Evolutionary conservation across 2,329 filamentous ascomycete genomes (phyloP).

Genomic region (Colletotrichum sp.): DNA sequence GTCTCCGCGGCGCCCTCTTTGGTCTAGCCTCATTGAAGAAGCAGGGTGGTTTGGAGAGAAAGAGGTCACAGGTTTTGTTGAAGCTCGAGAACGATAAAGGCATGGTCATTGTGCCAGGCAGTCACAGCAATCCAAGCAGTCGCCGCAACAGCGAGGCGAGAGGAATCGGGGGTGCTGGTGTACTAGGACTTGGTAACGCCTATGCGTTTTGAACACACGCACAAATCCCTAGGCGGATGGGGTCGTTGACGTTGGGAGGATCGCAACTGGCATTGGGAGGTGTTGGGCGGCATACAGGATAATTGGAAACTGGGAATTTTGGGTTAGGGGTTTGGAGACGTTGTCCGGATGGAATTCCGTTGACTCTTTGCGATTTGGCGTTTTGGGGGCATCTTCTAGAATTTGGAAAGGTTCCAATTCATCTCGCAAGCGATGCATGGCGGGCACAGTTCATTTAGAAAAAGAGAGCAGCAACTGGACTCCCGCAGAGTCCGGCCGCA

Average conservation of each 20-base stretch:
- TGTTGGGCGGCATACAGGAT: neutral
- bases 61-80: conserved; percentile 2
- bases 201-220: neutral
- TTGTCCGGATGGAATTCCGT: neutral
- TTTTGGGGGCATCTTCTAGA: neutral
- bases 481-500: neutral
- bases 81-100: conserved; percentile 8
- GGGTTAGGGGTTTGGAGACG: neutral
- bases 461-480: neutral
- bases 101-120: conserved; percentile 5
- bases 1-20: conserved; percentile 11
- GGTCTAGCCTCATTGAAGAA: conserved; percentile 2
- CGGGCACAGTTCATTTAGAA: neutral
- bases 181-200: conserved; percentile 7
- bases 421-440: conserved; percentile 5
- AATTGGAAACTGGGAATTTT: neutral
- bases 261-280: neutral
- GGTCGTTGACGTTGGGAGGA: neutral
- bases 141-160: conserved; percentile 4
- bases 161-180: conserved; percentile 5
- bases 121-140: neutral
- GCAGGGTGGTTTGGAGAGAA: neutral
- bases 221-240: neutral
- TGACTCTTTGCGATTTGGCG: neutral
- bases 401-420: neutral